These are phyloP conservation scores for Lachnellula occidentalis DNA, from an alignment of 2,329 filamentous ascomycete genomes.

Conservation along the genomic window DNA sequence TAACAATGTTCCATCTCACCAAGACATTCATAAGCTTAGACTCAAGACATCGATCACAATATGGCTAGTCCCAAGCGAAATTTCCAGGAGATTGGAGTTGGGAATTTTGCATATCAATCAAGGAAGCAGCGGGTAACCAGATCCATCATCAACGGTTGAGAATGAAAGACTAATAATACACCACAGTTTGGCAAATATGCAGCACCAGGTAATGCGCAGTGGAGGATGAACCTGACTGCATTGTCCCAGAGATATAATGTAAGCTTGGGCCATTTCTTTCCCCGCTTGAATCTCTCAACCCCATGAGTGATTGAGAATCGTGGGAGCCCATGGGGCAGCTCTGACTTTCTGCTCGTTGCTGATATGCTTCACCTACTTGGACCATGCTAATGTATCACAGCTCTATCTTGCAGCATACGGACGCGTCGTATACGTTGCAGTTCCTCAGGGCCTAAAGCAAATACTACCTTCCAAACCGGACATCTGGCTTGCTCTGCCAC, in stretches of 20 bases:
- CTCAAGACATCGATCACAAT: too few species aligned
- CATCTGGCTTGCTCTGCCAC: conserved; percentile 42
- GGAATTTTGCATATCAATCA: not conserved
- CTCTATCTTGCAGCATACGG: conserved; percentile 58
- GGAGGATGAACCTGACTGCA: conserved; percentile 51
- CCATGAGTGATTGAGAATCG: too few species aligned
- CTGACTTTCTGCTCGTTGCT: too few species aligned
- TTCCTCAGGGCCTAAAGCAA: conserved; percentile 43
- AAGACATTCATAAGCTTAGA: too few species aligned
- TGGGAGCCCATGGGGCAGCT: too few species aligned
- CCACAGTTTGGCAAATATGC: conserved; percentile 1
- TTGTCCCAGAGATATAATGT: conserved; percentile 55
- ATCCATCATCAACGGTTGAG: not conserved
- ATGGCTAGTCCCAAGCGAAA: not conserved
- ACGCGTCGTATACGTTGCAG: conserved; percentile 52
- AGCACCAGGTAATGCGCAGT: conserved; percentile 17
- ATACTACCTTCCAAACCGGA: conserved; percentile 44
- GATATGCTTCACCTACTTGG: too few species aligned
- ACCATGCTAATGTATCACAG: conserved; percentile 26
- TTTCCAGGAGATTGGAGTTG: not conserved
- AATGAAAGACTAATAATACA: not conserved
- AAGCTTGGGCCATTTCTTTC: conserved; percentile 11
- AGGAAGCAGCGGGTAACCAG: not conserved
- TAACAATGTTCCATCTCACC: too few species aligned
- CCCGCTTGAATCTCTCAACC: too few species aligned